Evolutionary conservation across 2,329 filamentous ascomycete species (phyloP), one percentile per base, ranked within the genome.

Genomic region (Phialemonium atrogriseum): DNA sequence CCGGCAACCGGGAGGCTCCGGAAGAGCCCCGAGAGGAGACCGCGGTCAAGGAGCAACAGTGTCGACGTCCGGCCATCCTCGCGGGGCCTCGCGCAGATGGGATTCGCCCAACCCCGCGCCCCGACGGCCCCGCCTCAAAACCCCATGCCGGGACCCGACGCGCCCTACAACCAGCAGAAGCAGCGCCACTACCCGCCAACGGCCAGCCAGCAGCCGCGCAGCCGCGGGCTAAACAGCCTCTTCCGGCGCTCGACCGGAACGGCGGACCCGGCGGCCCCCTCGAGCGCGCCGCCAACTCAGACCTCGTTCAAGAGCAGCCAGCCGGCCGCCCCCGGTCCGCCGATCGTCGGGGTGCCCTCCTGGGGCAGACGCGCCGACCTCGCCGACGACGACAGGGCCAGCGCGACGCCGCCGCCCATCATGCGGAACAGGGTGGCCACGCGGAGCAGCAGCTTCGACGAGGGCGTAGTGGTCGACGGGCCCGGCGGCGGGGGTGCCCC

Each of bases 401-500:
- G 70, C 18, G 66, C 68, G 1, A 76, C 71, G 7, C 71, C 71
- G 4, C 71, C 71, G 5, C 71, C 71, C 2, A 76, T 76, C 30
- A 51, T 66, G 55, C 59, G 70, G 11, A 68, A 64, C 30, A 37
- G 37, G 22, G 18, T 20, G 24, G 27, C 18, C 12, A 34, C 15
- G 10, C 27, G 34, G 27, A 36, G 31, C 5, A 36, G 39, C 16
- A 49, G 30, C 32, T 39, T 42, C 2, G 35, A 34, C 6, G 38
- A 37, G 6, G 40, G 40, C 3, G 37, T 24, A 4, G 19, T 31
- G 1, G 30, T 33, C 16, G 35, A 36, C n/a, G 24, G 18, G 5
- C 26, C 17, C 2, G 8, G 32, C 14, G 39, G 39, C 24, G 44
- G 35, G 5, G 32, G 37, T 10, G 27, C 27, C 5, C 30, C 32